These are phyloP conservation scores for Solanum microdontum DNA, from an alignment of 257 asterid species.

Conservation along the genomic window DNA sequence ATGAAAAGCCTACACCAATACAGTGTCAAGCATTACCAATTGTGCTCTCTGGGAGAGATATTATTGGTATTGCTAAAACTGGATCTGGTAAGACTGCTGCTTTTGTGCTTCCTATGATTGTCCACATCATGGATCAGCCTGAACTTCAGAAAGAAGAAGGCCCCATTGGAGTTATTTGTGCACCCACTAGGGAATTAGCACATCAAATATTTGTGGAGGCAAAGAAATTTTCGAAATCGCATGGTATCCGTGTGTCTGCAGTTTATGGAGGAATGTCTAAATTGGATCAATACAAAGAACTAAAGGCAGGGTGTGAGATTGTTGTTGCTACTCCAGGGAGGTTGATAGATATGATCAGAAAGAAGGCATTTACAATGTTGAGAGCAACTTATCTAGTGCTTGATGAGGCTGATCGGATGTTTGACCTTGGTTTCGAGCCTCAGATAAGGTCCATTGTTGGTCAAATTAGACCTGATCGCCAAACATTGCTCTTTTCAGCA, in stretches of 20 bases:
- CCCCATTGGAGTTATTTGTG: conserved; percentile 95
- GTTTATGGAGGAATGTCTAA: conserved; percentile 99
- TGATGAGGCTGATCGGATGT: conserved; percentile 99
- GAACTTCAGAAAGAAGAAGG: conserved; percentile 92
- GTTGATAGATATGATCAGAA: conserved; percentile 88
- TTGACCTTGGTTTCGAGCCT: conserved; percentile 99
- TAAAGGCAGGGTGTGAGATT: conserved; percentile 95
- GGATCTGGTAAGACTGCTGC: conserved; percentile 99
- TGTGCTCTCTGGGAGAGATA: conserved; percentile 91
- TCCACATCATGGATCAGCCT: conserved; percentile 94
- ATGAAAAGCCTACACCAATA: conserved; percentile 87
- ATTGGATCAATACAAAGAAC: conserved; percentile 93
- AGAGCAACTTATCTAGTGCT: conserved; percentile 90
- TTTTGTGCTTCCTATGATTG: conserved; percentile 92
- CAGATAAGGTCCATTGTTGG: conserved; percentile 95
- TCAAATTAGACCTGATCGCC: conserved; percentile 96
- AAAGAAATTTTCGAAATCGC: conserved; percentile 75
- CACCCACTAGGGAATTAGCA: conserved; percentile 97
- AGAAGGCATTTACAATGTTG: conserved; percentile 82
- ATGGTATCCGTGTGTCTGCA: conserved; percentile 84
- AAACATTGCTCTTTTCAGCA: conserved; percentile 90
- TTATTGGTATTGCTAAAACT: conserved; percentile 94
- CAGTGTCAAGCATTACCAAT: conserved; percentile 94
- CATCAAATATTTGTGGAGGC: conserved; percentile 95
- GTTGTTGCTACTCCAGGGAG: conserved; percentile 98